Evolutionary conservation across 257 asterid species (phyloP).

Genomic region (Asclepias syriaca): DNA sequence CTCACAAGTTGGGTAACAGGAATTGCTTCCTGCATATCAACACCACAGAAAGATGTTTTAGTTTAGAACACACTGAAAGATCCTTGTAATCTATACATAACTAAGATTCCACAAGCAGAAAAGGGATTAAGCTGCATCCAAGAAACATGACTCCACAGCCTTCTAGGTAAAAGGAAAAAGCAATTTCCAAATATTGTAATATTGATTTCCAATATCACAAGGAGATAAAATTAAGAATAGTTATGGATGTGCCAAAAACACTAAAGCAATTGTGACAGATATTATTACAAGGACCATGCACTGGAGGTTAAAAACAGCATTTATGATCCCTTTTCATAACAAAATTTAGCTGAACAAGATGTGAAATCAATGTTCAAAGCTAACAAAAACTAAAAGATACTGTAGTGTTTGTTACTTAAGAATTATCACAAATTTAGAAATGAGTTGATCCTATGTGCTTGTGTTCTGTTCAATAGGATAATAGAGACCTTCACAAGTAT

Average conservation of each 20-base stretch:
- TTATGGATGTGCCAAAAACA: background rate
- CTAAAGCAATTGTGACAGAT: background rate
- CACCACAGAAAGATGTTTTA: constrained; percentile 11
- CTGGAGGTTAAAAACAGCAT: background rate
- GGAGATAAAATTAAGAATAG: background rate
- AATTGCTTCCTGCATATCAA: constrained; percentile 63
- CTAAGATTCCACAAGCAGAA: background rate
- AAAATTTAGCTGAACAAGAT: background rate
- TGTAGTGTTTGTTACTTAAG: background rate
- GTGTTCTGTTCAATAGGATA: background rate
- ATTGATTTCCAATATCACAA: background rate
- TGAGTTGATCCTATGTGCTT: background rate
- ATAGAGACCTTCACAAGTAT: background rate
- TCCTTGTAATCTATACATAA: background rate
- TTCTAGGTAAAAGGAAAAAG: background rate
- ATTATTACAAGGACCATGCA: background rate
- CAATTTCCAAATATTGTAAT: background rate
- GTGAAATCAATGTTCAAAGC: background rate
- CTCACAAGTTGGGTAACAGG: constrained; percentile 97
- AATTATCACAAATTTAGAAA: background rate
- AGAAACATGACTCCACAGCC: background rate
- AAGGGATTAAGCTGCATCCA: background rate
- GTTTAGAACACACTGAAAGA: constrained; percentile 12
- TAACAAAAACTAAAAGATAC: background rate
- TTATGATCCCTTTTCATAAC: background rate